Conservation (phyloP, 2,329 filamentous ascomycete genomes). For the Diplodia mutila region DNA sequence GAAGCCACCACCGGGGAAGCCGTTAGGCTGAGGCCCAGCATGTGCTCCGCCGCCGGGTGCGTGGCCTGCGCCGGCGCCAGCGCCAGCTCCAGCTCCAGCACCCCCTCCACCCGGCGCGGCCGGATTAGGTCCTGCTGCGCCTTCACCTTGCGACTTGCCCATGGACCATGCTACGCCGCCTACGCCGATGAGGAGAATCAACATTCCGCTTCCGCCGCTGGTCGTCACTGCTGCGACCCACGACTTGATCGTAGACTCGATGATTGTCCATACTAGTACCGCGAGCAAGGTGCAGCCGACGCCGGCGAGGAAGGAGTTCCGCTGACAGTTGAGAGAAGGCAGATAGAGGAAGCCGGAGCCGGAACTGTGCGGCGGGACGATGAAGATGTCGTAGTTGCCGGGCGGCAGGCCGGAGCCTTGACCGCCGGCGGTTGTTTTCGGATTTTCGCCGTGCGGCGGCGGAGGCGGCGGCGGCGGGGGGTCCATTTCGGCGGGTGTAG, state of each 20-base stretch:
- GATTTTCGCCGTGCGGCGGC: slow-evolving; percentile 81
- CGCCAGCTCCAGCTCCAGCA: slow-evolving; percentile 32
- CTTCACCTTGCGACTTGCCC: slow-evolving; percentile 65
- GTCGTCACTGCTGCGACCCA: slow-evolving; percentile 75
- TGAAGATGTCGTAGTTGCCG: slow-evolving; percentile 96
- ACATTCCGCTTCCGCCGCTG: slow-evolving; percentile 69
- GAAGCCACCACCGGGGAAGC: slow-evolving; percentile 35
- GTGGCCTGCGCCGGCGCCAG: slow-evolving; percentile 33
- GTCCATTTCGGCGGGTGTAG: slow-evolving; percentile 37
- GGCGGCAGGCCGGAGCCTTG: slow-evolving; percentile 69
- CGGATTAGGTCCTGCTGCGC: slow-evolving; percentile 38
- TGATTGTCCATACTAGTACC: slow-evolving; percentile 71
- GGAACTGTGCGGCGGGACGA: slow-evolving; percentile 88
- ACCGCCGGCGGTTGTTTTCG: slow-evolving; percentile 57
- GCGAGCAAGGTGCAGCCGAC: slow-evolving; percentile 75
- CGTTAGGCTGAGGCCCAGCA: slow-evolving; percentile 37
- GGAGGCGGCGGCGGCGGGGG: slow-evolving; percentile 73
- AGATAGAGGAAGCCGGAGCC: slow-evolving; percentile 91
- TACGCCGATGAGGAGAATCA: slow-evolving; percentile 72
- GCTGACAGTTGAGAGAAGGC: slow-evolving; percentile 82
- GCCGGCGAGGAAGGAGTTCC: slow-evolving; percentile 89
- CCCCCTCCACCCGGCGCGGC: slow-evolving; percentile 31
- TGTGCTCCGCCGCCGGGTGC: slow-evolving; percentile 35
- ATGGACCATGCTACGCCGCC: slow-evolving; percentile 83
- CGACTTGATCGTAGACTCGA: slow-evolving; percentile 72